Conservation (phyloP, 1,284 basidiomycete species). For the Trametes pubescens region DNA sequence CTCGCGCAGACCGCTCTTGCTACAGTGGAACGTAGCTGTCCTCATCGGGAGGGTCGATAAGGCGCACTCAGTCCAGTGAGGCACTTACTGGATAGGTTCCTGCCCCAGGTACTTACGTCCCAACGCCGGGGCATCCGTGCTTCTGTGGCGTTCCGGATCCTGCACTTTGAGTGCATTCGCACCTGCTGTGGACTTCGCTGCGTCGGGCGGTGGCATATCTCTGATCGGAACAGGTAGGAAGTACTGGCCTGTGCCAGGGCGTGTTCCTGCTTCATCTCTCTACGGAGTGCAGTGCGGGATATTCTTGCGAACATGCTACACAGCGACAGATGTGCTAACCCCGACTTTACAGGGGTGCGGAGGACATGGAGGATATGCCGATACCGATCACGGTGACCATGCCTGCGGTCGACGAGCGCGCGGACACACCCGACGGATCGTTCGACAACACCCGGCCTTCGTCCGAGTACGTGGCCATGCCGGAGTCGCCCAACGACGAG, state of each 20-base stretch:
- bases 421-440: constrained; percentile 33
- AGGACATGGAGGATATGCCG: constrained; percentile 47
- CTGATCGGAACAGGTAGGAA: not conserved
- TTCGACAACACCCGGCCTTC: constrained; percentile 30
- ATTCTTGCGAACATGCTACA: too few relatives aligned
- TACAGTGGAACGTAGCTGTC: too few relatives aligned
- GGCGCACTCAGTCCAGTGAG: too few relatives aligned
- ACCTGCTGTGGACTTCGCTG: not conserved
- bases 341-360: constrained; percentile 45
- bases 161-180: too few relatives aligned
- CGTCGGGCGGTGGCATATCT: not conserved
- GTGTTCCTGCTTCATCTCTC: not conserved
- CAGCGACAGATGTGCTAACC: not conserved
- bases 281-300: too few relatives aligned
- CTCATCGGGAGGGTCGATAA: too few relatives aligned
- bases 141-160: too few relatives aligned
- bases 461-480: constrained; percentile 36
- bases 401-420: constrained; percentile 46
- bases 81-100: too few relatives aligned
- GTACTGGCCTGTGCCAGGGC: not conserved
- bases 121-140: too few relatives aligned
- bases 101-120: too few relatives aligned
- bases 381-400: constrained; percentile 42
- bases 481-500: constrained; percentile 35
- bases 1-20: not conserved